Base-by-base conservation (phyloP, 2,329 filamentous ascomycete genomes). In the Colletotrichum lupini region DNA sequence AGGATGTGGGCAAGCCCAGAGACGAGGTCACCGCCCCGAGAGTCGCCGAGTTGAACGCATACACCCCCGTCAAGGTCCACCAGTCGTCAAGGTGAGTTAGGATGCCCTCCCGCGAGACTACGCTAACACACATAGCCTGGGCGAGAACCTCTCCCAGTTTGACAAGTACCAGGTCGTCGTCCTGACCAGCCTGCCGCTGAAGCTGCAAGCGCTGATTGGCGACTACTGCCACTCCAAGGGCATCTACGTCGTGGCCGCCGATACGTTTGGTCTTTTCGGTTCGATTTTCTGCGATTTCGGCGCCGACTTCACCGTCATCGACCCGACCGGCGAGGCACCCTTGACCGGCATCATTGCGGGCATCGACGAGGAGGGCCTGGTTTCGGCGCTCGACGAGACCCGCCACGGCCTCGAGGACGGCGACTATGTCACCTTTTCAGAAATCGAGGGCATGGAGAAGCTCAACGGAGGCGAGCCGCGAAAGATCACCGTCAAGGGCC, bases 211-310 rank as follows among this genome's bases (percentile, higher is more conserved):
- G 68, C 86, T 87, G 56, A 94, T 99, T 76, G 94, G 94, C 76
- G 95, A 98, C 78, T 98, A 96, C 86, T 97, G 96, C 83, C 97
- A 98, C 83, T 87, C 93, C 75, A 97, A 98, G 83, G 93, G 94
- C 75, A 98, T 99, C 77, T 98, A 94, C 81, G 85, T 99, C 52
- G 92, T 98, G 62, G 90, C 95, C 68, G 91, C 94, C 7, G 95
- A 98, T 80, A 97, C 94, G 0, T 98, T 94, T 79, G 97, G 97
- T 76, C 89, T 99, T 37, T 99, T 99, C 80, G 97, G 97, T 63
- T 94, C 93, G 76, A 93, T 99, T 77, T 99, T 99, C 86, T 98
- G 95, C 79, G 97, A 99, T 80, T 99, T 99, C 81, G 97, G 97
- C 77, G 92, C 96, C 80, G 94, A 97, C 79, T 99, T 99, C 83